Evolutionary conservation across 352 stramenopile genomes (phyloP).

Genomic region (Thraustochytrium sp.): DNA sequence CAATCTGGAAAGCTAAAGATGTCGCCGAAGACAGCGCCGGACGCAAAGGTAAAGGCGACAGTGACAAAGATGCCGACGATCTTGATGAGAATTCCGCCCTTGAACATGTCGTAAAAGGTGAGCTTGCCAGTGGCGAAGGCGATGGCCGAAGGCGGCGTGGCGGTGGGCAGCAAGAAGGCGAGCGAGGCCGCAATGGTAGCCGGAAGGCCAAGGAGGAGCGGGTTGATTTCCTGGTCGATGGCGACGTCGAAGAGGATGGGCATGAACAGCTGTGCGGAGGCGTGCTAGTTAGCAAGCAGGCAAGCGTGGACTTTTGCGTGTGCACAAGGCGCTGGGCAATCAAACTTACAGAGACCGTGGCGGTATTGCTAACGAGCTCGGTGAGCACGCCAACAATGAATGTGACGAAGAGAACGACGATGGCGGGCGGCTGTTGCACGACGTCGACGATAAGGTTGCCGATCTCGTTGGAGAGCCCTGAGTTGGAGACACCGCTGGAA

Average conservation of each 20-base stretch:
- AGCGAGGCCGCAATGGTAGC: neutral
- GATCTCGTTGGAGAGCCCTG: neutral
- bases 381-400: neutral
- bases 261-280: neutral
- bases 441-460: neutral
- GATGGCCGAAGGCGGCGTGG: neutral
- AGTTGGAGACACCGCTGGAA: too few species aligned
- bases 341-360: neutral
- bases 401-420: neutral
- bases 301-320: neutral
- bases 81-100: neutral
- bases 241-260: slow-evolving; percentile 4
- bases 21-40: neutral
- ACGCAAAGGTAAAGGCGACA: neutral
- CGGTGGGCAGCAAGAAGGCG: neutral
- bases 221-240: neutral
- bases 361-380: slow-evolving; percentile 3
- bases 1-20: neutral
- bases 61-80: neutral
- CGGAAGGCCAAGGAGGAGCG: neutral
- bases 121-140: neutral
- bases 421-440: neutral
- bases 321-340: neutral
- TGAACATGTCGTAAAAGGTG: neutral
- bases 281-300: neutral